Percentiles rank a stretch among this genome's conserved stretches.
Evolutionary conservation across 768 basidiomycete species (phyloP).

Genomic region (Phaffia tasmanica): DNA sequence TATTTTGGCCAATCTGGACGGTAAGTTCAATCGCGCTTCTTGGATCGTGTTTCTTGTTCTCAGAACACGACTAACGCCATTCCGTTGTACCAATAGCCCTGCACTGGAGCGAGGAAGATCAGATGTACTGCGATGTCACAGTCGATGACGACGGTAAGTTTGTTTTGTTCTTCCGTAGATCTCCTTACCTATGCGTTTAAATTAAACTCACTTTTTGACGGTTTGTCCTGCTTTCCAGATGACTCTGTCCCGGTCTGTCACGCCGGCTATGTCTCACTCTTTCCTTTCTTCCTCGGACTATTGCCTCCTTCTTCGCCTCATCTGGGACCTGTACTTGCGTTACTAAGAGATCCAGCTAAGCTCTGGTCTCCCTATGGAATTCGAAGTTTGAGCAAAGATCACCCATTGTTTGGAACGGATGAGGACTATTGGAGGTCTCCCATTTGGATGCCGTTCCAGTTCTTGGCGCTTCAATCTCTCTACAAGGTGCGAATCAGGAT

Average conservation of each 20-base stretch:
- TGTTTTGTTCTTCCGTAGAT: not conserved
- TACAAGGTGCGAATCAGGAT: conserved; percentile 49
- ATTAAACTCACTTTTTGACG: conserved; percentile 6
- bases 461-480: conserved; percentile 66
- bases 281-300: conserved; percentile 78
- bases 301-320: conserved; percentile 66
- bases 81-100: conserved; percentile 49
- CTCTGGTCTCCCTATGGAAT: conserved; percentile 88
- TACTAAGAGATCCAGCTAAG: conserved; percentile 66
- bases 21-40: conserved; percentile 40
- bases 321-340: conserved; percentile 66
- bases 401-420: conserved; percentile 78
- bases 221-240: conserved; percentile 45
- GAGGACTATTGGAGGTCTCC: conserved; percentile 98
- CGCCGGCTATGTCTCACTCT: conserved; percentile 83
- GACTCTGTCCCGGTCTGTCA: conserved; percentile 86
- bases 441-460: conserved; percentile 97
- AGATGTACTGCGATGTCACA: conserved; percentile 88
- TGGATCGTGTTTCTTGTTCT: not conserved
- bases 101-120: conserved; percentile 77
- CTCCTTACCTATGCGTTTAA: not conserved
- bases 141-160: conserved; percentile 68
- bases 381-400: conserved; percentile 73
- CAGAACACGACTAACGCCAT: not conserved
- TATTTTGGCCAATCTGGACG: conserved; percentile 73